Evolutionary conservation across 164 flowering plant genomes (phyloP).

Genomic region (Paratinospora sagittata): DNA sequence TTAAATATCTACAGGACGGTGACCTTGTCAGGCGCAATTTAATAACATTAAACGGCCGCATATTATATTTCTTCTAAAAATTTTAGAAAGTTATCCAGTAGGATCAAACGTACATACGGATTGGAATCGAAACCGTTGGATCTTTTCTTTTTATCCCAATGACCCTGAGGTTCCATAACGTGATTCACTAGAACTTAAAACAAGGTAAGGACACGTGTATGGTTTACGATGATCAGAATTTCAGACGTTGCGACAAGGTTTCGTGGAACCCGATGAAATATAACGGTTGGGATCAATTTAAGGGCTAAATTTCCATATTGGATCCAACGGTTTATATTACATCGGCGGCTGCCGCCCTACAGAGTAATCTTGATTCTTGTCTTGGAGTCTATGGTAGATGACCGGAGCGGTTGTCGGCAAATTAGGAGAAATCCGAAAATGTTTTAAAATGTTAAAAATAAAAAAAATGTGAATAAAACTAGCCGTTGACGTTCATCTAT

Average conservation of each 20-base stretch:
- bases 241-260: background rate
- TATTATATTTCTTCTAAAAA: background rate
- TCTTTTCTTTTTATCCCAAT: background rate
- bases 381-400: slow-evolving; percentile 13
- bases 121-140: background rate
- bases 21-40: background rate
- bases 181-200: background rate
- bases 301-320: slow-evolving; percentile 23
- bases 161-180: background rate
- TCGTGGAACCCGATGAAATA: slow-evolving; percentile 20
- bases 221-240: background rate
- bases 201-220: background rate
- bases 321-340: slow-evolving; percentile 35
- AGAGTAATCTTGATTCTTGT: slow-evolving; percentile 18
- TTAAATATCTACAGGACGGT: background rate
- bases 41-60: background rate
- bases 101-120: background rate
- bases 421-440: slow-evolving; percentile 17
- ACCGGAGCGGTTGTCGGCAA: slow-evolving; percentile 32
- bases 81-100: background rate
- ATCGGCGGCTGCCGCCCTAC: slow-evolving; percentile 59
- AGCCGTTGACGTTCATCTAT: slow-evolving; percentile 31
- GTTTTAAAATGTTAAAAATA: slow-evolving; percentile 5
- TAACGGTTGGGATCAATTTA: slow-evolving; percentile 29
- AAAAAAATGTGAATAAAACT: slow-evolving; percentile 13